Evolutionary conservation across 1,284 basidiomycete species (phyloP).

Genomic region (Fomitopsis palustris): DNA sequence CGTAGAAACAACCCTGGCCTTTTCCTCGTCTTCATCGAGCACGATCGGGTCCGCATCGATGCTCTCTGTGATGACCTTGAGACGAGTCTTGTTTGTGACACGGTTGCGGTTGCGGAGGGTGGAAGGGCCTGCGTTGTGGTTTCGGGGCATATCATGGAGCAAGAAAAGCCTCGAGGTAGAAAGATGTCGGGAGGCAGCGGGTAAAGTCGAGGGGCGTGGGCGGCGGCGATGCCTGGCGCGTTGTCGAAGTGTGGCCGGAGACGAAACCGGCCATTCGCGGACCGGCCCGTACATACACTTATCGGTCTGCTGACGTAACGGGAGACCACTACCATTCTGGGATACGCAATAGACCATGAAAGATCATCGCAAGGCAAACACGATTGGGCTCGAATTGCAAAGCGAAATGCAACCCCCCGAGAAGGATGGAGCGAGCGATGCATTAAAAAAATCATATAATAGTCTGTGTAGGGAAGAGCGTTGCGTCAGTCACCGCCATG

Average conservation of each 20-base stretch:
- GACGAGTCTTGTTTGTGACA: conserved; percentile 88
- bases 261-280: conserved; percentile 8
- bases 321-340: not conserved
- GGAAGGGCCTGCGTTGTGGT: conserved; percentile 66
- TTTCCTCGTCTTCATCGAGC: conserved; percentile 80
- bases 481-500: not conserved
- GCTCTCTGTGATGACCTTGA: conserved; percentile 76
- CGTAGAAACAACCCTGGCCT: conserved; percentile 58
- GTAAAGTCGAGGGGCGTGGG: conserved; percentile 20
- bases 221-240: conserved; percentile 24
- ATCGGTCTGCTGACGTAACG: conserved; percentile 9
- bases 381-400: not conserved
- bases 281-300: conserved; percentile 4
- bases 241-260: conserved; percentile 14
- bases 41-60: conserved; percentile 81
- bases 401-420: not conserved
- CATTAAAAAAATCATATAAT: not conserved
- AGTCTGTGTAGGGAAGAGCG: not conserved
- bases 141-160: conserved; percentile 80
- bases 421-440: not conserved
- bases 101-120: conserved; percentile 81
- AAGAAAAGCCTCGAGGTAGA: conserved; percentile 14
- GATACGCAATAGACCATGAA: not conserved
- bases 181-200: conserved; percentile 14
- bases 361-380: not conserved